Evolutionary conservation across 1,139 yeast genomes (phyloP), one percentile per base, ranked within the genome.

Genomic region (Suhomyces anneliseae): DNA sequence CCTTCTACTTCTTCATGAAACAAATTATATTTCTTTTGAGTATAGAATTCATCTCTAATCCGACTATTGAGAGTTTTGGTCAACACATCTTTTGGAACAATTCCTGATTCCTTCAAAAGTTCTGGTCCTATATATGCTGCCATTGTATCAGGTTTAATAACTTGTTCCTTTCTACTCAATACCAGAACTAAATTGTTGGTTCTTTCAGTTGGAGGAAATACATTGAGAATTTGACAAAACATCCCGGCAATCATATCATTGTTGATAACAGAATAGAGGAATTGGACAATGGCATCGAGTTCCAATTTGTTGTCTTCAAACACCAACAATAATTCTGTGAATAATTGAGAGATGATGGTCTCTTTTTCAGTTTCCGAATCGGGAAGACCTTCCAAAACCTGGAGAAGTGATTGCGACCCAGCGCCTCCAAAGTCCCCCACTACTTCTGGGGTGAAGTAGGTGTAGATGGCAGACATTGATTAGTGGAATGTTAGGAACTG

Each of bases 1-100:
- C 98, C 99, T 61, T 86, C 93, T 12, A 83, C 69, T 54, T 87
- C 87, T 64, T 92, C 97, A 46, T 83, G 81, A n/a, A 89, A 59
- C 31, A 90, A 67, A 51, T 89, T 89, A 67, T 72, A 90, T 51
- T 87, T 82, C 57, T 80, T 82, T 50, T 87, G 88, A 34, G 90
- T 84, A 62, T 83, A 87, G 54, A 81, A 59, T 69, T 79, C 70
- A 62, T 82, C 70, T 66, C 85, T 66, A 34, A 78, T 70, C 15
- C 72, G 62, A 49, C 76, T 66, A 53, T 79, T 72, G 61, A 78
- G 61, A 43, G 70, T 70, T 41, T 73, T 70, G 37, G 65, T 64
- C 34, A 72, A 65, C 7, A 59, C 50, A 19, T 72, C 76, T 0
- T 61, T 54, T 1, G 80, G 78, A 7, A 79, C 72, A 4, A 74